Evolutionary conservation across 1,284 basidiomycete species (phyloP), one percentile per base, ranked within the genome.

Genomic region (Malassezia vespertilionis): DNA sequence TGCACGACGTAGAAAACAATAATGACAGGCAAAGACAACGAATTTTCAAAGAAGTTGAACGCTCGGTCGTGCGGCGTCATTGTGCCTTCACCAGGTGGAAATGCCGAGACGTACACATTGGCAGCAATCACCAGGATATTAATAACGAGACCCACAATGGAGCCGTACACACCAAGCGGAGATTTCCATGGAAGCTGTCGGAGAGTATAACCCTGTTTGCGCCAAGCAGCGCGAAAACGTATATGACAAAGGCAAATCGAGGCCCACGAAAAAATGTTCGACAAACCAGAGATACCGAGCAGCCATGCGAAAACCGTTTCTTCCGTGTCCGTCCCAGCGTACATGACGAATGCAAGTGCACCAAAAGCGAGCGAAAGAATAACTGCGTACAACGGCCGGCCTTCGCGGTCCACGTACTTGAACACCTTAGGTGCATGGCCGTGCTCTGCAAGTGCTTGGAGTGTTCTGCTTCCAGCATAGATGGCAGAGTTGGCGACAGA

Each of bases 181-280:
- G 75, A 74, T n/a, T 48, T 57, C 73, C 73, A 76, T 4, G 75
- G 75, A 5, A 77, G 70, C 61, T 76, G 74, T 44, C 74, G 72
- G 37, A 74, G 45, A 0, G 65, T 63, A 65, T 75, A 74, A 11
- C 75, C 74, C 64, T 67, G 73, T n/a, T 65, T 63, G 45, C 65
- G 64, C 76, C 76, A 77, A 1, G 75, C 76, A 32, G 45, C 42
- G 28, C 75, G 63, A 71, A 76, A 76, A 37, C 75, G 73, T 43
- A 75, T 73, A 60, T 70, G 59, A 21, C 53, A 58, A 8, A 55
- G 47, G 42, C 57, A 66, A 40, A 61, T 53, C 34, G 54, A 59
- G 24, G 58, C 53, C 61, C 60, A 76, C 33, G 75, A 73, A 71
- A 76, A 74, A 52, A 78, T 72, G 17, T 74, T 74, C 9, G 74